Percentiles rank a stretch among this genome's conserved stretches.
These are phyloP conservation scores for Nicotiana tomentosiformis DNA, from an alignment of 257 asterid genomes.

Conservation along the genomic window DNA sequence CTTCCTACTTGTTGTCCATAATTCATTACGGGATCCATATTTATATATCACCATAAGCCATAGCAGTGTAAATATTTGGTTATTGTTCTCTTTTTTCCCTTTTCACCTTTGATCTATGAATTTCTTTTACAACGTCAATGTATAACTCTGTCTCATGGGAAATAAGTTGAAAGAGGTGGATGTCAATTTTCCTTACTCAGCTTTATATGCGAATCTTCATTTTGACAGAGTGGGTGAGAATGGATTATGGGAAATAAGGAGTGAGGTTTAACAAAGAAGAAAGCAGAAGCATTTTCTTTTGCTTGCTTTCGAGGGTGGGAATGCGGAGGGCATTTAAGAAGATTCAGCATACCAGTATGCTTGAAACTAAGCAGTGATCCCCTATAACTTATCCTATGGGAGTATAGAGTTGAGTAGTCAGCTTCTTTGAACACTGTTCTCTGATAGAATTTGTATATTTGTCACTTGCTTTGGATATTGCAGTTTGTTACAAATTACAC, in stretches of 20 bases:
- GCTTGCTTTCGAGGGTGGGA: not conserved
- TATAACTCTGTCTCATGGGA: not conserved
- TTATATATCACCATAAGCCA: not conserved
- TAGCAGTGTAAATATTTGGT: not conserved
- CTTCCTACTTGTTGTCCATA: not conserved
- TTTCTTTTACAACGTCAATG: not conserved
- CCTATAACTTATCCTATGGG: not conserved
- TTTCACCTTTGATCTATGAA: not conserved
- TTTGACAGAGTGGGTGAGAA: not conserved
- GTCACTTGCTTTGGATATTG: not conserved
- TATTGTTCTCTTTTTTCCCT: not conserved
- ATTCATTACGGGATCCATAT: not conserved
- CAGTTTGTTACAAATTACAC: conserved; percentile 1
- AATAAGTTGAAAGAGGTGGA: not conserved
- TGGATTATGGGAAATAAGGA: not conserved
- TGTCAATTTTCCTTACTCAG: not conserved
- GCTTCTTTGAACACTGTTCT: not conserved
- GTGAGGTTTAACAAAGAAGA: not conserved
- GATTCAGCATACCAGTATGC: not conserved
- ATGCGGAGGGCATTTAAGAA: not conserved
- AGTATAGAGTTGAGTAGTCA: not conserved
- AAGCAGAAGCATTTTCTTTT: not conserved
- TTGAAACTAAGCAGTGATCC: not conserved
- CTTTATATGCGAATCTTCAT: not conserved
- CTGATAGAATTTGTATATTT: not conserved